Evolutionary conservation across 2,329 filamentous ascomycete species (phyloP).

Genomic region (Penicillium sp.): DNA sequence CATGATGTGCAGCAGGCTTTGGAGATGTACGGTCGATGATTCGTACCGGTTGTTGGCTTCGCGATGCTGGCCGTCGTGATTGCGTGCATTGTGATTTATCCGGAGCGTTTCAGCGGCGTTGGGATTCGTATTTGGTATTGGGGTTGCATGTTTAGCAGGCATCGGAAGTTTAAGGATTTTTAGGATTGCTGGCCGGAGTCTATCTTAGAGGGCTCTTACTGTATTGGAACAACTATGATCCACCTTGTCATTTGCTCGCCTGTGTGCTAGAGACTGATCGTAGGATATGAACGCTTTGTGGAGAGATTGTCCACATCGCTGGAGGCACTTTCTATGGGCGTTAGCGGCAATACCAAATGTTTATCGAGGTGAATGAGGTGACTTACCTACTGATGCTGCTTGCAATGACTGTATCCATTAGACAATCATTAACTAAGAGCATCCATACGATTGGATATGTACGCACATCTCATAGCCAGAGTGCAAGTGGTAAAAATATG

Average conservation of each 20-base stretch:
- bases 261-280: not conserved
- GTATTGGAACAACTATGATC: not conserved
- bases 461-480: too few species aligned
- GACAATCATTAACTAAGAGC: too few species aligned
- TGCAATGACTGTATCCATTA: too few species aligned
- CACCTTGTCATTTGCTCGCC: not conserved
- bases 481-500: too few species aligned
- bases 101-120: not conserved
- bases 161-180: not conserved
- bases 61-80: slow-evolving; percentile 7
- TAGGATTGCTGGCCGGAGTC: not conserved
- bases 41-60: not conserved
- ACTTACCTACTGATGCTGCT: not conserved
- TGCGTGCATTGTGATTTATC: not conserved
- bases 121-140: not conserved
- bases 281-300: not conserved
- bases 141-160: not conserved
- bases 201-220: not conserved
- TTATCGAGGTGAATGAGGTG: not conserved
- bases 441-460: too few species aligned
- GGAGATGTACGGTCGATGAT: slow-evolving; percentile 41
- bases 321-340: not conserved
- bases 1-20: slow-evolving; percentile 44
- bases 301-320: not conserved
- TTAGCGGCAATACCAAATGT: not conserved